Evolutionary conservation across 331 rosid species (phyloP), one percentile per base, ranked within the genome.

Genomic region (Pyrus hybrid): DNA sequence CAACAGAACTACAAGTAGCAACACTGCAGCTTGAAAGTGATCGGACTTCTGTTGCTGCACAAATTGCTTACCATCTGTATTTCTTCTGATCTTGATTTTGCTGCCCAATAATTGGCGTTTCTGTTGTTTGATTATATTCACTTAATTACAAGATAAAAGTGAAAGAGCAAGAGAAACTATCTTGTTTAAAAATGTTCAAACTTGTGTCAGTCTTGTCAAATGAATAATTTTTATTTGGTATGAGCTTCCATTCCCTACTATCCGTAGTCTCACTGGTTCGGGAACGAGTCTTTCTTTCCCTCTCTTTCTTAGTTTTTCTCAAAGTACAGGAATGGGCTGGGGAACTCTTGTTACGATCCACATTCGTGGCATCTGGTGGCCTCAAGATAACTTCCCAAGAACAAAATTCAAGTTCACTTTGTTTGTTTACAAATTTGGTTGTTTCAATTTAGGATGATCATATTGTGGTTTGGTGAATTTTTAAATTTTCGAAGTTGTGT

Each of bases 271-370:
- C 13, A 33, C 56, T 64, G 63, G 33, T 68, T 47, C 73, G 84
- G 92, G 97, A 72, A 62, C 67, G 82, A 41, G 47, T 10, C 4
- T 41, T 41, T 41, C 3, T 41, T 41, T 41, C 47, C 13, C 0
- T 41, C 13, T 41, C 47, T 11, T 41, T 41, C 45, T 37, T 9
- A 37, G 45, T 37, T 41, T 41, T 41, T 41, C 5, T 41, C 47
- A 10, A 41, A 11, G 47, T 41, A 0, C 47, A 11, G 76, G 90
- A 77, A 65, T 85, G 73, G 17, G 51, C 17, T 43, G 91, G 91
- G 91, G 30, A 86, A 73, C 74, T 67, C 86, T 30, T 86, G 86
- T 81, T 88, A 88, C 71, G 83, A 89, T 89, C 83, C 92, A 14
- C 92, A n/a, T 32, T 85, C 56, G 88, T 89, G 87, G 87, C 80